Evolutionary conservation across 495 filamentous ascomycete species (phyloP).

Genomic region (Penicillium psychrofluorescens): DNA sequence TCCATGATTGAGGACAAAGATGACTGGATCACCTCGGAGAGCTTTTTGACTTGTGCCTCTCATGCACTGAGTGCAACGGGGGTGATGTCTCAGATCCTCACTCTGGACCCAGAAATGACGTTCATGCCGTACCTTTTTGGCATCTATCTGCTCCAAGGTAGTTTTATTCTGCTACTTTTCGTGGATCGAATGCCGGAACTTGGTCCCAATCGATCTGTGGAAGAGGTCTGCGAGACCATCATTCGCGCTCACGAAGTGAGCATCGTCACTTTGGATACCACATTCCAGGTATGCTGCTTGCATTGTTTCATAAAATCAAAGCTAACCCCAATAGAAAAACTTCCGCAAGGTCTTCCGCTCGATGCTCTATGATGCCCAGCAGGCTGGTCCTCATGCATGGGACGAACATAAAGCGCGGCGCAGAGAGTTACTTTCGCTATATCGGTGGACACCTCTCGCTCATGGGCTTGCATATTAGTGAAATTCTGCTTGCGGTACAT

Average conservation of each 20-base stretch:
- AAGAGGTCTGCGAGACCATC: constrained; percentile 50
- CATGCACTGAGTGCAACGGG: constrained; percentile 49
- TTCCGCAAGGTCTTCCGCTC: constrained; percentile 13
- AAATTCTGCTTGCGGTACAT: too few species aligned
- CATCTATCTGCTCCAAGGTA: constrained; percentile 53
- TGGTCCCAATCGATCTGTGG: constrained; percentile 43
- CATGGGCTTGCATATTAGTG: constrained; percentile 11
- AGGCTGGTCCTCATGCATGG: constrained; percentile 11
- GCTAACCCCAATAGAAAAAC: constrained; percentile 9
- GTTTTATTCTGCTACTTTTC: constrained; percentile 49
- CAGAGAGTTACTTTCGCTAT: constrained; percentile 10
- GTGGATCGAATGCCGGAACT: constrained; percentile 48
- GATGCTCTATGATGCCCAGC: constrained; percentile 14
- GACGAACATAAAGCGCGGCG: constrained; percentile 15
- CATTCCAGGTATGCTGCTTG: constrained; percentile 43
- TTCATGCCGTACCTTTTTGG: constrained; percentile 59
- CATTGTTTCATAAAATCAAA: too few species aligned
- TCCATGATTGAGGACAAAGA: constrained; percentile 50
- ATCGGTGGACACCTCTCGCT: constrained; percentile 11
- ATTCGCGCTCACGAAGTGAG: constrained; percentile 53
- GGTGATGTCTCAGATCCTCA: constrained; percentile 45
- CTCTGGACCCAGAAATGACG: constrained; percentile 48
- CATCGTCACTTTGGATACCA: constrained; percentile 52
- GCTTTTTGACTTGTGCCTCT: constrained; percentile 43
- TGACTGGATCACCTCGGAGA: constrained; percentile 49